Evolutionary conservation across 2,329 filamentous ascomycete species (phyloP).

Genomic region (Colletotrichum sp.): DNA sequence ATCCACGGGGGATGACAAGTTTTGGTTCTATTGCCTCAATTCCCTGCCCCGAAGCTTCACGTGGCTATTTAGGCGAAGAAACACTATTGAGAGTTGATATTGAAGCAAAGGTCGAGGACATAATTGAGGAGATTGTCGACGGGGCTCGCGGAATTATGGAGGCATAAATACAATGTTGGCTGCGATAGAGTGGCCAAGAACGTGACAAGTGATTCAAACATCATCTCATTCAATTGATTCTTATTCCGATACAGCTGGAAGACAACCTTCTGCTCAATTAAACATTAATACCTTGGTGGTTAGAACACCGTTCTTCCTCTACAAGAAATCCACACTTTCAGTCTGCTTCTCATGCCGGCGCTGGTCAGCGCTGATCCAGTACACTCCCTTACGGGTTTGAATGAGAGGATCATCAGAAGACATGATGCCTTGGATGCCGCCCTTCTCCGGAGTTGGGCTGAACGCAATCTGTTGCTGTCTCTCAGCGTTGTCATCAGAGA

Average conservation of each 20-base stretch:
- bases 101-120: neutral
- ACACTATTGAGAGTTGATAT: neutral
- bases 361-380: constrained; percentile 19
- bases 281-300: too few relatives aligned
- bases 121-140: neutral
- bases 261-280: too few relatives aligned
- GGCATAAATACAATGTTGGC: too few relatives aligned
- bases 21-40: neutral
- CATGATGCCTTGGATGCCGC: constrained; percentile 11
- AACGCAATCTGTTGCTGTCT: constrained; percentile 19
- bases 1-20: neutral
- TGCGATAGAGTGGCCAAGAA: too few relatives aligned
- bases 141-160: neutral
- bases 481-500: constrained; percentile 4
- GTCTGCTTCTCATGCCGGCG: constrained; percentile 21
- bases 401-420: constrained; percentile 19
- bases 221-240: too few relatives aligned
- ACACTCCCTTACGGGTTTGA: constrained; percentile 10
- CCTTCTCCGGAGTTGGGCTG: constrained; percentile 18
- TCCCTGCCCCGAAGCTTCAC: neutral
- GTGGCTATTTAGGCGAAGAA: neutral
- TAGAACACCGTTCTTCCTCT: too few relatives aligned
- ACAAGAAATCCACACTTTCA: too few relatives aligned
- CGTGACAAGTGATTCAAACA: too few relatives aligned
- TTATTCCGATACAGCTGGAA: too few relatives aligned